Evolutionary conservation across 768 basidiomycete species (phyloP).

Genomic region (Lyophyllum semitale): DNA sequence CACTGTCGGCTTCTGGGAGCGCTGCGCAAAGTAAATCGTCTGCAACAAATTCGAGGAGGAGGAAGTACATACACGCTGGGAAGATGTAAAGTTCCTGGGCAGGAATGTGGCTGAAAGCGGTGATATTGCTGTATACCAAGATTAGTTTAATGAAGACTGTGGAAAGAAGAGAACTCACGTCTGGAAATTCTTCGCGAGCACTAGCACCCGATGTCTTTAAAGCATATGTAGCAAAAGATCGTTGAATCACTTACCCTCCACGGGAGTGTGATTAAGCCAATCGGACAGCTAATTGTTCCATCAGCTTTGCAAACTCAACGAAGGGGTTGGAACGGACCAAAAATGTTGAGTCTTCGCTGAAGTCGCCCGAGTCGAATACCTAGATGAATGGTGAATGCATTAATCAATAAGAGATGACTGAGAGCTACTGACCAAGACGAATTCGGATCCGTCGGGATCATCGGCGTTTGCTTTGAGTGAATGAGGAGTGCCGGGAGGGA

Average conservation of each 20-base stretch:
- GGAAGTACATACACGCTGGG: conserved; percentile 36
- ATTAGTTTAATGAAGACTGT: not conserved
- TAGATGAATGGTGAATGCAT: conserved; percentile 14
- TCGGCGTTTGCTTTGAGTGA: conserved; percentile 53
- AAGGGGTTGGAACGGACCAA: conserved; percentile 29
- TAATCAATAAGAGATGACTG: not conserved
- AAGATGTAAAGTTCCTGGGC: conserved; percentile 53
- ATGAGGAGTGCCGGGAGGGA: conserved; percentile 58
- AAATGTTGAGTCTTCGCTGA: conserved; percentile 56
- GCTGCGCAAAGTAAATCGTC: conserved; percentile 18
- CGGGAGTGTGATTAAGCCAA: conserved; percentile 56
- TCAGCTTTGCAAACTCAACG: not conserved
- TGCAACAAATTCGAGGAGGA: not conserved
- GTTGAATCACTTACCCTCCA: conserved; percentile 35
- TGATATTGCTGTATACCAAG: conserved; percentile 23
- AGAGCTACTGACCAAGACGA: conserved; percentile 43
- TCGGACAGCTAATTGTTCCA: conserved; percentile 44
- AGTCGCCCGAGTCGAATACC: conserved; percentile 53
- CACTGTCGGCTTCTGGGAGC: conserved; percentile 35
- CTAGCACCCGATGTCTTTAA: conserved; percentile 17
- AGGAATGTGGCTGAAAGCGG: conserved; percentile 45
- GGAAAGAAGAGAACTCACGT: conserved; percentile 19
- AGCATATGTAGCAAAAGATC: not conserved
- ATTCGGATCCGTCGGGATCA: conserved; percentile 49
- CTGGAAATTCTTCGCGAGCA: conserved; percentile 56